These are phyloP conservation scores for Penicillium sp. DNA, from an alignment of 2,329 filamentous ascomycete species.

Conservation along the genomic window DNA sequence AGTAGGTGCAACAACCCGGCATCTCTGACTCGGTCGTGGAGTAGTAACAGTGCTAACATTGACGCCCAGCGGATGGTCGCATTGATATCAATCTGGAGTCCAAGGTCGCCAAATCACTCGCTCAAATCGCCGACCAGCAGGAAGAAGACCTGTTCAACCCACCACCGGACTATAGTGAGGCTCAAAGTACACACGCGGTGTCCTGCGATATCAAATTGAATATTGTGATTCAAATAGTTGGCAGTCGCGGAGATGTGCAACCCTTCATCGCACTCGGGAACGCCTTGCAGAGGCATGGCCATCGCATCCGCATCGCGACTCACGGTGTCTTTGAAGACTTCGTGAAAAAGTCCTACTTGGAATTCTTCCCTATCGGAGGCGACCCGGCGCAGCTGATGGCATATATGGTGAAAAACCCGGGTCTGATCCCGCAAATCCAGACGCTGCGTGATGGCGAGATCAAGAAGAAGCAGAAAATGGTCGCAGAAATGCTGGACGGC, in stretches of 20 bases:
- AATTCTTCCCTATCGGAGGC: slow-evolving; percentile 75
- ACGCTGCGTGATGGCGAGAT: slow-evolving; percentile 74
- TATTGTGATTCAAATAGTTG: slow-evolving; percentile 70
- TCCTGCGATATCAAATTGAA: slow-evolving; percentile 42
- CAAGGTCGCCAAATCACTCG: slow-evolving; percentile 23
- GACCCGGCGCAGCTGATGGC: slow-evolving; percentile 76
- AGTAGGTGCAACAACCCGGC: slow-evolving; percentile 12
- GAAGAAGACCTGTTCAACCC: slow-evolving; percentile 16
- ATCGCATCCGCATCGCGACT: slow-evolving; percentile 71
- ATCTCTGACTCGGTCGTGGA: not conserved
- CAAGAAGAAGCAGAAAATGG: slow-evolving; percentile 68
- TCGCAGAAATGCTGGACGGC: slow-evolving; percentile 71
- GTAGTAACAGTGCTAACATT: not conserved
- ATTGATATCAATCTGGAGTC: slow-evolving; percentile 26
- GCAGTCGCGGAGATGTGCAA: slow-evolving; percentile 49
- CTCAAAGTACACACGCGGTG: slow-evolving; percentile 1
- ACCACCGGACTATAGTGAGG: slow-evolving; percentile 17
- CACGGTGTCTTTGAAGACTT: slow-evolving; percentile 67
- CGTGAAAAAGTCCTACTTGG: slow-evolving; percentile 66
- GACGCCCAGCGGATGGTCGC: slow-evolving; percentile 19
- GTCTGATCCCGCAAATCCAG: slow-evolving; percentile 78
- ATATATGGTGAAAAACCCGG: slow-evolving; percentile 88
- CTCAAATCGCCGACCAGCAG: slow-evolving; percentile 22
- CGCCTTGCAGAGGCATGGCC: slow-evolving; percentile 56
- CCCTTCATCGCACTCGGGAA: slow-evolving; percentile 70